Evolutionary conservation across 208 protist species (phyloP).

Genomic region (Leishmania martiniquensis): DNA sequence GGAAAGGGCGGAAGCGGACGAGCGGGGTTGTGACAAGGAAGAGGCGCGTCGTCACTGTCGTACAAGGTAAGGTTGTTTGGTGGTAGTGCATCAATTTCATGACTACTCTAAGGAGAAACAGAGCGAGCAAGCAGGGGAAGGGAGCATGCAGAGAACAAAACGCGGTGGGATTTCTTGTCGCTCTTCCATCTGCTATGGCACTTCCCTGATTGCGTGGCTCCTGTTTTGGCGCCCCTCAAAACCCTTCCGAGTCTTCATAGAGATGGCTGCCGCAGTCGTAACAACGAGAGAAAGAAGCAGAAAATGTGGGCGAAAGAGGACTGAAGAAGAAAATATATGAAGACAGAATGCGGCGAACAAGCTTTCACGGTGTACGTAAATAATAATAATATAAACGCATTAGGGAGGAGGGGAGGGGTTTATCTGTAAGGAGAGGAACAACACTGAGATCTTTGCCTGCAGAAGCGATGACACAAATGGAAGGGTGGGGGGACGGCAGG

Average conservation of each 20-base stretch:
- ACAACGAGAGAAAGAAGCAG: background rate
- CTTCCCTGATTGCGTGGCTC: background rate
- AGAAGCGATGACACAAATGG: background rate
- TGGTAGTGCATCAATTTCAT: background rate
- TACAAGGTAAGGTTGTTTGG: background rate
- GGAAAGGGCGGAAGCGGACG: background rate
- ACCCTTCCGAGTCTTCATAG: background rate
- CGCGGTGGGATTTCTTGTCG: background rate
- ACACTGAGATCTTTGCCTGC: background rate
- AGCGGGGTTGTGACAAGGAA: background rate
- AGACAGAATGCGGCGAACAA: background rate
- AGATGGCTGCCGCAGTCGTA: background rate
- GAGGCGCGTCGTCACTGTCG: background rate
- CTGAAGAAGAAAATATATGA: constrained; percentile 1
- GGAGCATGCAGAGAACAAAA: background rate
- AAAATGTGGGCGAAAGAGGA: no score
- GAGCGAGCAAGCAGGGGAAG: background rate
- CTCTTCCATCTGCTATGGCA: background rate
- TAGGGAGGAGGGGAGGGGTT: background rate
- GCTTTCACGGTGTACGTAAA: background rate
- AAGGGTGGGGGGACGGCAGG: background rate
- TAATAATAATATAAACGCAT: background rate
- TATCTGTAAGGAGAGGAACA: no score
- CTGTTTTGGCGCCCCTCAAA: background rate
- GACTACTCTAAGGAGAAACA: background rate